Conservation (phyloP, 2,329 filamentous ascomycete species). For the Trichoderma sp. region DNA sequence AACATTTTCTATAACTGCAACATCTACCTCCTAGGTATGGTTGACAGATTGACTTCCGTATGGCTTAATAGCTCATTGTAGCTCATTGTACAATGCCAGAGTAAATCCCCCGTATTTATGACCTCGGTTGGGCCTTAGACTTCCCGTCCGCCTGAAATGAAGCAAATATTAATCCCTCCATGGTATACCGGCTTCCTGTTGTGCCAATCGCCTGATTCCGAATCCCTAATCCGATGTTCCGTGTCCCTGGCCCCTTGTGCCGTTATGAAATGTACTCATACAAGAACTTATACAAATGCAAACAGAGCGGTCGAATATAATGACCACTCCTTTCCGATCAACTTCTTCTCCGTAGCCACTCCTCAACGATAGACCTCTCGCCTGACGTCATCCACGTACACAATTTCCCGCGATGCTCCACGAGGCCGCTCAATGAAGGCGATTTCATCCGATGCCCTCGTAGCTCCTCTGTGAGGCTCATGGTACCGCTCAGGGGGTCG, state of each 20-base stretch:
- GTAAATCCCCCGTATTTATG: not conserved
- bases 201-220: not conserved
- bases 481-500: conserved; percentile 47
- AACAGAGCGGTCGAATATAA: not conserved
- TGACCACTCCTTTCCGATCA: not conserved
- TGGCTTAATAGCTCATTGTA: not conserved
- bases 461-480: conserved; percentile 31
- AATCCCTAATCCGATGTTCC: not conserved
- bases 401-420: conserved; percentile 42
- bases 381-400: conserved; percentile 44
- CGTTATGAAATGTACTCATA: conserved; percentile 1
- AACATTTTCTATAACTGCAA: not conserved
- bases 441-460: conserved; percentile 38
- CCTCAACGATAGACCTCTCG: conserved; percentile 37
- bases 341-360: not conserved
- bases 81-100: not conserved
- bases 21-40: not conserved
- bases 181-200: not conserved
- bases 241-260: not conserved
- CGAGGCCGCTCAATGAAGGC: conserved; percentile 46
- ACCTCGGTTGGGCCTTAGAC: not conserved
- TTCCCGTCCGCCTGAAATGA: not conserved
- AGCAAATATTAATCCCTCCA: not conserved
- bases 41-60: not conserved
- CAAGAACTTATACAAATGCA: conserved; percentile 2